Percentiles rank a stretch among this genome's conserved stretches.
These are phyloP conservation scores for Saxophila tyrrhenica DNA, from an alignment of 495 filamentous ascomycete genomes.

Conservation along the genomic window DNA sequence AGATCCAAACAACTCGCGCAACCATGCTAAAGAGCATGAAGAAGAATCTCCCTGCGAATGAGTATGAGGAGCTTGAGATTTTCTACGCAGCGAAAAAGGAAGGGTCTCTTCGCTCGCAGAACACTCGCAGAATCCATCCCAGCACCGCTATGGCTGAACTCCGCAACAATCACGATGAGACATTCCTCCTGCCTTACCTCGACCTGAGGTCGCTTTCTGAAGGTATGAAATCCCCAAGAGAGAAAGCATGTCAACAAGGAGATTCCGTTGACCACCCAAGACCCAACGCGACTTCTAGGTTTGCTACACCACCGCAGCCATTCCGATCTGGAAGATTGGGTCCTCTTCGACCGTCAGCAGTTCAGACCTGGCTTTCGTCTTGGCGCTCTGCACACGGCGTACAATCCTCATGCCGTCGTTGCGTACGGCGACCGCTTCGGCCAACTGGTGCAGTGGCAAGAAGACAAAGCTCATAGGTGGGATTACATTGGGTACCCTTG, in stretches of 20 bases:
- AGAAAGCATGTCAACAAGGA: too few relatives aligned
- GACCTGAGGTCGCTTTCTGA: background rate
- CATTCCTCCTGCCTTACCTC: background rate
- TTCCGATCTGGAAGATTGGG: background rate
- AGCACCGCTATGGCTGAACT: too few relatives aligned
- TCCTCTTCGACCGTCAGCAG: background rate
- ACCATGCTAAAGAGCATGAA: too few relatives aligned
- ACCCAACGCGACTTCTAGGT: background rate
- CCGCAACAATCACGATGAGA: background rate
- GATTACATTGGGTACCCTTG: slow-evolving; percentile 3
- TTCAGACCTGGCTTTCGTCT: background rate
- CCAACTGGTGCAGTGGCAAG: background rate
- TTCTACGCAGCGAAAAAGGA: too few relatives aligned
- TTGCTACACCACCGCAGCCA: background rate
- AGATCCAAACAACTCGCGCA: too few relatives aligned
- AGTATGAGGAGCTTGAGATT: too few relatives aligned
- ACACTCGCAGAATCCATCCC: too few relatives aligned
- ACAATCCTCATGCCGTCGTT: slow-evolving; percentile 1
- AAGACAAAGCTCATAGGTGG: background rate
- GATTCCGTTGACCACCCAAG: too few relatives aligned
- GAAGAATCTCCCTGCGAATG: too few relatives aligned
- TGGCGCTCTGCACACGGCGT: background rate
- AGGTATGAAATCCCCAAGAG: too few relatives aligned
- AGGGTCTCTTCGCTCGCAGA: too few relatives aligned
- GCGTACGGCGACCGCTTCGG: background rate